These are phyloP conservation scores for Elongisporangium anandrum DNA, from an alignment of 352 stramenopile genomes.

Conservation along the genomic window DNA sequence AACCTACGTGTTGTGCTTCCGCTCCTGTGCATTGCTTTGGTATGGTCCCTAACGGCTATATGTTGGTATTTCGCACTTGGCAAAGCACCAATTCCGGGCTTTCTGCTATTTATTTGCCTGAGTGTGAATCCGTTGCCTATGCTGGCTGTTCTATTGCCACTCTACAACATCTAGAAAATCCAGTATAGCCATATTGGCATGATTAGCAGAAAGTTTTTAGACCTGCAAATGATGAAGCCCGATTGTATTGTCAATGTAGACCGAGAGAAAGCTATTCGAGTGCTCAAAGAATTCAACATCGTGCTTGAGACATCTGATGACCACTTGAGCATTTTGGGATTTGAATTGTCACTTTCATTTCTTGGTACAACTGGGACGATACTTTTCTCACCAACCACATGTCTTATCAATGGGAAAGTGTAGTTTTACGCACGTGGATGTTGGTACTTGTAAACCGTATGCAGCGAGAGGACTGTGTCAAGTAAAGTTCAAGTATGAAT, in stretches of 20 bases:
- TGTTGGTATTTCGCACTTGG: not conserved
- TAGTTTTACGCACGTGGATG: not conserved
- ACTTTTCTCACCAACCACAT: not conserved
- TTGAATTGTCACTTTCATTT: not conserved
- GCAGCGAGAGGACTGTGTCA: not conserved
- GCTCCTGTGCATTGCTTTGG: not conserved
- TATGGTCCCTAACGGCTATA: not conserved
- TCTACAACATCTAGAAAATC: not conserved
- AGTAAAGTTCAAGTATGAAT: not conserved
- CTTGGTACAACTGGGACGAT: not conserved
- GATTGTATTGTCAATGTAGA: not conserved
- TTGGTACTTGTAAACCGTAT: not conserved
- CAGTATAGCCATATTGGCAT: not conserved
- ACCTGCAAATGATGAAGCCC: not conserved
- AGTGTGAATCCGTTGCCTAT: not conserved
- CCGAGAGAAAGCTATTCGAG: not conserved
- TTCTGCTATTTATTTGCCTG: not conserved
- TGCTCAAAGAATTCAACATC: not conserved
- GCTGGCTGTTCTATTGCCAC: not conserved
- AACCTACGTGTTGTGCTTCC: not conserved
- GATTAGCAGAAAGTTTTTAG: not conserved
- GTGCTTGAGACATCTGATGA: not conserved
- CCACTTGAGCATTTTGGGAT: not conserved
- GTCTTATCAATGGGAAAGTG: not conserved
- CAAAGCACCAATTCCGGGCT: not conserved